phyloP scores from a whole-genome alignment of 352 stramenopile genomes.

The Phytophthora hybrid region DNA sequence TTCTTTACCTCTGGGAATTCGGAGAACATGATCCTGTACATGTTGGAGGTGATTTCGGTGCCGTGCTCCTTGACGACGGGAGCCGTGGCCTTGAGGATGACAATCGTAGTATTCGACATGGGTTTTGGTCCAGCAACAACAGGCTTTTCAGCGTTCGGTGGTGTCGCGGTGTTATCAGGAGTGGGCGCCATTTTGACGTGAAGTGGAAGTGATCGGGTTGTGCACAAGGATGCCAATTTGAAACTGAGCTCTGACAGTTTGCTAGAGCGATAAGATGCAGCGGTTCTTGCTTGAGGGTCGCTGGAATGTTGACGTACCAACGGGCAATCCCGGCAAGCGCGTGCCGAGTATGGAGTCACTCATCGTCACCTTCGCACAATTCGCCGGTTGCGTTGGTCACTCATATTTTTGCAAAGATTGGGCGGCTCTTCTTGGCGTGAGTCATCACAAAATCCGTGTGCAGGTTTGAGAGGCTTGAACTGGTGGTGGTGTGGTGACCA shows the following conservation, averaged over 20 bases:
- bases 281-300: not conserved
- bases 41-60: conserved; percentile 68
- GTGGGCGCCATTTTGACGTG: conserved; percentile 23
- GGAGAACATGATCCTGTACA: conserved; percentile 74
- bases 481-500: not conserved
- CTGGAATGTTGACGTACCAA: not conserved
- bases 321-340: not conserved
- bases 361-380: conserved; percentile 1
- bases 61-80: conserved; percentile 70
- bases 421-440: conserved; percentile 1
- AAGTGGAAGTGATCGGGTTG: conserved; percentile 1
- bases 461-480: not conserved
- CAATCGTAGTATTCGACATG: conserved; percentile 29
- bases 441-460: conserved; percentile 15
- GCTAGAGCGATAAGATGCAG: not conserved
- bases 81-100: conserved; percentile 72
- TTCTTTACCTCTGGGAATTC: conserved; percentile 67
- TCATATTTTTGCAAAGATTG: conserved; percentile 27
- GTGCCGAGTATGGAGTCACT: conserved; percentile 10
- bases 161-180: not conserved
- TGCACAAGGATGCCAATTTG: not conserved
- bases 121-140: conserved; percentile 34
- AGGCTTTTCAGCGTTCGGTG: conserved; percentile 1
- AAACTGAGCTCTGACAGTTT: not conserved
- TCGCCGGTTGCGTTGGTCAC: conserved; percentile 13